A percentile compares a stretch with the other conserved stretches of the same genome.
Evolutionary conservation across 2,329 filamentous ascomycete genomes (phyloP).

Genomic region (Fusarium equiseti): DNA sequence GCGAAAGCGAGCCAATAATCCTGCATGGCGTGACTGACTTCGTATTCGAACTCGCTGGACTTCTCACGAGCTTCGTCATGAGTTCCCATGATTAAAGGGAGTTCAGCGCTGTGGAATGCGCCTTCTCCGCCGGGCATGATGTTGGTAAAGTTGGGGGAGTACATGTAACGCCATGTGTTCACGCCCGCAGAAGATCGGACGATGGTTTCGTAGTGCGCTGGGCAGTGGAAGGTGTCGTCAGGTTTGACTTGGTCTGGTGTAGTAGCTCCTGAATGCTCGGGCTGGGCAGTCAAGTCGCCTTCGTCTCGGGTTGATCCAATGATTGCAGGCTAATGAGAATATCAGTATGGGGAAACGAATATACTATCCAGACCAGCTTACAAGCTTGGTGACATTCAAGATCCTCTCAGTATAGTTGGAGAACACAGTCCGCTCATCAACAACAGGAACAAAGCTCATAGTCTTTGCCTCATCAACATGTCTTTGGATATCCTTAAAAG

Average conservation of each 20-base stretch:
- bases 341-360: neutral
- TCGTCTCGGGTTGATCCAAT: constrained; percentile 15
- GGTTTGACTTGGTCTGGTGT: neutral
- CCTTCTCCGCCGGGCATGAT: constrained; percentile 14
- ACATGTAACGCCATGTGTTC: constrained; percentile 20
- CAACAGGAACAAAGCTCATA: constrained; percentile 6
- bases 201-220: constrained; percentile 6
- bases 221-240: constrained; percentile 1
- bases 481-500: constrained; percentile 5
- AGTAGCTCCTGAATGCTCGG: neutral
- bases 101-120: constrained; percentile 1
- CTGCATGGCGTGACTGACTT: constrained; percentile 13
- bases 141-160: constrained; percentile 19
- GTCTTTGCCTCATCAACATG: constrained; percentile 1
- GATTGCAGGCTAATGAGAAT: neutral
- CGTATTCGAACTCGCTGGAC: constrained; percentile 3
- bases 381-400: neutral
- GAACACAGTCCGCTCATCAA: constrained; percentile 7
- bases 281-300: neutral
- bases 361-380: neutral
- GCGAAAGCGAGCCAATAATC: constrained; percentile 11
- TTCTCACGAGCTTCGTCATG: neutral
- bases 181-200: neutral
- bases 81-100: constrained; percentile 14
- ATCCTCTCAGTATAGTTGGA: neutral